These are phyloP conservation scores for Coriaria nepalensis DNA, from an alignment of 306 rosid species.

Conservation along the genomic window DNA sequence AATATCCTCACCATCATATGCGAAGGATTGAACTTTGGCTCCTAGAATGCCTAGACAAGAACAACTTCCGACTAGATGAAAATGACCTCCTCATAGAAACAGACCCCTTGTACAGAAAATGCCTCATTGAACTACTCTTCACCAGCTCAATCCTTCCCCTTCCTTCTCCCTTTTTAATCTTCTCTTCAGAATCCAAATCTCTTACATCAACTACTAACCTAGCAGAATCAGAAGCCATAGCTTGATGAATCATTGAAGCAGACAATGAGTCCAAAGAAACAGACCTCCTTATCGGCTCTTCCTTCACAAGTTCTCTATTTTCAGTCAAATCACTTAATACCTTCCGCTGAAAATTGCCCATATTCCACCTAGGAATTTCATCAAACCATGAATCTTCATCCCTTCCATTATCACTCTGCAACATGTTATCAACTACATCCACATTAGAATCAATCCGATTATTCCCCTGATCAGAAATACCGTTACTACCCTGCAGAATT, in stretches of 20 bases:
- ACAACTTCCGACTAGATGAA: slow-evolving; percentile 20
- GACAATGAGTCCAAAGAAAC: slow-evolving; percentile 28
- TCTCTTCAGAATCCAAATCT: background rate
- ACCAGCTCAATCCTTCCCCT: slow-evolving; percentile 2
- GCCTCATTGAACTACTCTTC: slow-evolving; percentile 29
- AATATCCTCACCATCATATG: no score
- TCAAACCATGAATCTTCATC: slow-evolving; percentile 12
- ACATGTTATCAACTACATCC: background rate
- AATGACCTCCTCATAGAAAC: slow-evolving; percentile 29
- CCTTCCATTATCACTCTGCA: background rate
- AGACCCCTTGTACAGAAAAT: slow-evolving; percentile 30
- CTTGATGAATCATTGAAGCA: slow-evolving; percentile 17
- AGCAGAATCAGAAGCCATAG: slow-evolving; percentile 12
- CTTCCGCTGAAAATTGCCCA: slow-evolving; percentile 11
- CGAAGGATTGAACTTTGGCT: no score
- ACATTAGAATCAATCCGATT: slow-evolving; percentile 11
- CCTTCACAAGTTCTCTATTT: slow-evolving; percentile 10
- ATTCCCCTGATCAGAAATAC: background rate
- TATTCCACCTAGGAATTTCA: slow-evolving; percentile 6
- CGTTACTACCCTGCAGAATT: slow-evolving; percentile 12
- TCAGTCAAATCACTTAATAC: slow-evolving; percentile 13
- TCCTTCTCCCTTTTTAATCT: no score
- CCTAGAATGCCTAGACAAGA: slow-evolving; percentile 15
- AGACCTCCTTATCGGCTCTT: slow-evolving; percentile 32
- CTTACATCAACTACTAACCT: slow-evolving; percentile 5